Base-by-base conservation (phyloP, 495 filamentous ascomycete genomes). In the Penicillium atrosanguineum region DNA sequence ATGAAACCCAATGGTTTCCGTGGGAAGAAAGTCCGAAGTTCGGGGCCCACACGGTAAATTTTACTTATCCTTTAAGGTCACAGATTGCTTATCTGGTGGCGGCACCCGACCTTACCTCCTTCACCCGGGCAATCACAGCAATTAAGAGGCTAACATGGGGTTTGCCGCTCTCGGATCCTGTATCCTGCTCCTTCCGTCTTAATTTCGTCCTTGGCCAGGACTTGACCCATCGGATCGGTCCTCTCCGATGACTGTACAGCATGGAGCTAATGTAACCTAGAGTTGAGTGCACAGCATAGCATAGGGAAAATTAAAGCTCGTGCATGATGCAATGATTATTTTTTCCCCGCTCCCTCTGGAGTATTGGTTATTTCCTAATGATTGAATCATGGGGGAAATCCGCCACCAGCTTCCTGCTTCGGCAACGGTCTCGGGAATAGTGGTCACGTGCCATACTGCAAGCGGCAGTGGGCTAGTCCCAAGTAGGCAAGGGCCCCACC, bases 21-120 rank as follows among this genome's bases (percentile, higher is more conserved):
- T 57, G 53, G 59, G 52, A 52, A 61, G 58, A 50, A 52, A 41
- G 71, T 62, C 71, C 71, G 71, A 74, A 69, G 39, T 69, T 72
- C 68, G 71, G 71, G 69, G 55, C 48, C 44, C 57, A 55, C 46
- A 7, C 19, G 48, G 8, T 7, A 15, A 42, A 52, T 64, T 74
- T 72, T 71, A 64, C 67, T 68, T 64, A 72, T 72, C 54, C 38
- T 56, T 71, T 74, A 57, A 65, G 62, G 71, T 74, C 71, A 74
- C 69, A 72, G 63, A 60, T 56, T 69, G 50, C 61, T 74, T 74
- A 72, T 74, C 69, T 69, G 44, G 50, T 48, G 61, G 69, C 61
- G 62, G 61, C 31, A 34, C 31, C 31, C 31, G 31, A 23, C 31
- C 12, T 14, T 11, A 11, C 31, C 1, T 12, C 14, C 31, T 34